Percentiles rank a stretch among this genome's conserved stretches.
Conservation (phyloP, 805 yeast species). For the Candida patagonica region DNA sequence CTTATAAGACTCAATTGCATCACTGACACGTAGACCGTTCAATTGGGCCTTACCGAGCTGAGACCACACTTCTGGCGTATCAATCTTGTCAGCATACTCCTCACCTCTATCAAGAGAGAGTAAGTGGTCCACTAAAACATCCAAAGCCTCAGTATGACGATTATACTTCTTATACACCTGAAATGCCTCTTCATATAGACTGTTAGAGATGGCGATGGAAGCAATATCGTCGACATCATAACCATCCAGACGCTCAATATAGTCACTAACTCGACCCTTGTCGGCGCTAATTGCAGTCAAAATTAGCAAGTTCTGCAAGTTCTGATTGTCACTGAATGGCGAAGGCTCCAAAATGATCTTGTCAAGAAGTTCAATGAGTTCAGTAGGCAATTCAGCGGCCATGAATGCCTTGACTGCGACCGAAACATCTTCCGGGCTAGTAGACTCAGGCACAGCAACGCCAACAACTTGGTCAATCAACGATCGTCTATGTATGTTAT, state of each 20-base stretch:
- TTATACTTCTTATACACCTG: slow-evolving; percentile 84
- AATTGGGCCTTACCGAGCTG: slow-evolving; percentile 94
- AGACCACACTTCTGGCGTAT: slow-evolving; percentile 82
- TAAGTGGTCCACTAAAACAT: slow-evolving; percentile 83
- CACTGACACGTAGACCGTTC: slow-evolving; percentile 84
- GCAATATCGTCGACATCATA: slow-evolving; percentile 94
- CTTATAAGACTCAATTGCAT: slow-evolving; percentile 85
- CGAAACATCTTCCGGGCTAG: slow-evolving; percentile 88
- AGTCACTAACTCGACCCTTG: slow-evolving; percentile 69
- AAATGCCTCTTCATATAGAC: slow-evolving; percentile 86
- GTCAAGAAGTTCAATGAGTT: slow-evolving; percentile 88
- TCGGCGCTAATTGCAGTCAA: slow-evolving; percentile 96
- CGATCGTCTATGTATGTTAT: slow-evolving; percentile 81
- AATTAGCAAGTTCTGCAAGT: slow-evolving; percentile 84
- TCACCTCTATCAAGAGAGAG: slow-evolving; percentile 94
- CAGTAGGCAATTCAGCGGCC: slow-evolving; percentile 89
- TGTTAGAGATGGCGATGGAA: slow-evolving; percentile 80
- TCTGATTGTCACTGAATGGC: slow-evolving; percentile 90
- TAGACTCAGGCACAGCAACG: slow-evolving; percentile 90
- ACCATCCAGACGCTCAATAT: slow-evolving; percentile 82
- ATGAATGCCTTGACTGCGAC: slow-evolving; percentile 90
- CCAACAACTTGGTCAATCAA: slow-evolving; percentile 90
- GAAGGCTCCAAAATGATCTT: slow-evolving; percentile 96
- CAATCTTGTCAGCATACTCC: slow-evolving; percentile 82
- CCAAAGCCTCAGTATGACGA: slow-evolving; percentile 68